Evolutionary conservation across 139 green algal species (phyloP).

Genomic region (Chlamydomonas applanata): DNA sequence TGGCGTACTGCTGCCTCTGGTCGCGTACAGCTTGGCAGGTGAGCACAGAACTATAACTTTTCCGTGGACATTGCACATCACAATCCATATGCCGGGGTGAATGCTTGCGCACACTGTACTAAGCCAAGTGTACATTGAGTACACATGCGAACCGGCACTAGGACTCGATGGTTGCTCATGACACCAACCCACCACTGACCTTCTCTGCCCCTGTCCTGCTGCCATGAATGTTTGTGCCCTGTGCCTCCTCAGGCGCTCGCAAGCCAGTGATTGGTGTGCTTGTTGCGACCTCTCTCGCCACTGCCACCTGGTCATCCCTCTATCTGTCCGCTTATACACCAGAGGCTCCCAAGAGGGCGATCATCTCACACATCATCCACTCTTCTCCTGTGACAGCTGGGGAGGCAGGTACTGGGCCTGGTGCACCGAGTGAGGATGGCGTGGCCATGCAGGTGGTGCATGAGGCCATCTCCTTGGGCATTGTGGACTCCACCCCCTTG

Average conservation of each 20-base stretch:
- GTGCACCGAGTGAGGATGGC: not conserved
- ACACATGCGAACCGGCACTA: no score
- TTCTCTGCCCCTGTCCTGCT: no score
- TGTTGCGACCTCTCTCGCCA: not conserved
- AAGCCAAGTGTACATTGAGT: no score
- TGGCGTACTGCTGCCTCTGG: constrained; percentile 26
- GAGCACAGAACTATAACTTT: no score
- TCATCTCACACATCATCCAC: constrained; percentile 4
- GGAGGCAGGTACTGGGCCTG: not conserved
- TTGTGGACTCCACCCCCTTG: not conserved
- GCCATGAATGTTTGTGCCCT: no score
- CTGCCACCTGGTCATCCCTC: constrained; percentile 2
- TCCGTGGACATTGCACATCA: not conserved
- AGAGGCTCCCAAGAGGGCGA: constrained; percentile 3
- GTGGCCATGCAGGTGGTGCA: not conserved
- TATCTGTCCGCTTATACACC: constrained; percentile 10
- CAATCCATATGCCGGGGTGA: no score
- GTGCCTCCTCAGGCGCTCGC: not conserved
- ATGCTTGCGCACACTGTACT: no score
- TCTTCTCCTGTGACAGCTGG: no score
- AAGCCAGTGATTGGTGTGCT: not conserved
- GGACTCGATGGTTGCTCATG: no score
- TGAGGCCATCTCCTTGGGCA: not conserved
- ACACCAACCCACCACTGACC: no score
- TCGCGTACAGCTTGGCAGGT: constrained; percentile 18